A percentile compares a stretch with the other conserved stretches of the same genome.
Evolutionary conservation across 331 rosid genomes (phyloP).

Genomic region (Quercus tomentella): DNA sequence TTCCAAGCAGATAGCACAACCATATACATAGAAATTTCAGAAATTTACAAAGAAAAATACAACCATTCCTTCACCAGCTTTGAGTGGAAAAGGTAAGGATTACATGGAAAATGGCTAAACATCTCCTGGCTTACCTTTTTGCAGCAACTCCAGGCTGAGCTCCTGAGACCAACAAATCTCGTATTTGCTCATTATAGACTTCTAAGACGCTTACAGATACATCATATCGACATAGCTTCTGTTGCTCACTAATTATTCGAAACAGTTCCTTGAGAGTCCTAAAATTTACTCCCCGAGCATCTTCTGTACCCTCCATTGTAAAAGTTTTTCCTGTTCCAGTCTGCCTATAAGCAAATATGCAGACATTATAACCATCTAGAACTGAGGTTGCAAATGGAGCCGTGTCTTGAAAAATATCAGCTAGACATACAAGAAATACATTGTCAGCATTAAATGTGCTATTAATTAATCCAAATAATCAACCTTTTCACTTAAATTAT

Average conservation of each 20-base stretch:
- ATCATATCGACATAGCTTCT: conserved; percentile 44
- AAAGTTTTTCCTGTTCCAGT: conserved; percentile 96
- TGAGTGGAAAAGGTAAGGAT: background rate
- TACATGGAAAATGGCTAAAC: conserved; percentile 1
- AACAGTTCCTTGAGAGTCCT: conserved; percentile 88
- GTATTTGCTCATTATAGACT: conserved; percentile 94
- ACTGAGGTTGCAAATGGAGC: conserved; percentile 84
- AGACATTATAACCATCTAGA: conserved; percentile 89
- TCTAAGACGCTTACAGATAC: conserved; percentile 88
- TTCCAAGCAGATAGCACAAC: background rate
- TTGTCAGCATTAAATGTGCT: background rate
- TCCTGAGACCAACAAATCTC: conserved; percentile 78
- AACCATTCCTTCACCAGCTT: background rate
- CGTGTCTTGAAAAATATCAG: conserved; percentile 76
- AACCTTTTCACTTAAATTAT: background rate
- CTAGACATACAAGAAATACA: conserved; percentile 28
- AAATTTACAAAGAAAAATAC: background rate
- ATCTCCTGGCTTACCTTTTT: conserved; percentile 51
- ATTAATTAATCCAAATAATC: background rate
- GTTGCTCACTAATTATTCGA: conserved; percentile 50
- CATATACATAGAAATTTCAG: background rate
- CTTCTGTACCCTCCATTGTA: conserved; percentile 95
- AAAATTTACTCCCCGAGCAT: conserved; percentile 88
- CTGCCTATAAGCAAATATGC: conserved; percentile 95
- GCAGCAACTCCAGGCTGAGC: conserved; percentile 57